Evolutionary conservation across 805 yeast genomes (phyloP), one percentile per base, ranked within the genome.

Genomic region (Candida piceae): DNA sequence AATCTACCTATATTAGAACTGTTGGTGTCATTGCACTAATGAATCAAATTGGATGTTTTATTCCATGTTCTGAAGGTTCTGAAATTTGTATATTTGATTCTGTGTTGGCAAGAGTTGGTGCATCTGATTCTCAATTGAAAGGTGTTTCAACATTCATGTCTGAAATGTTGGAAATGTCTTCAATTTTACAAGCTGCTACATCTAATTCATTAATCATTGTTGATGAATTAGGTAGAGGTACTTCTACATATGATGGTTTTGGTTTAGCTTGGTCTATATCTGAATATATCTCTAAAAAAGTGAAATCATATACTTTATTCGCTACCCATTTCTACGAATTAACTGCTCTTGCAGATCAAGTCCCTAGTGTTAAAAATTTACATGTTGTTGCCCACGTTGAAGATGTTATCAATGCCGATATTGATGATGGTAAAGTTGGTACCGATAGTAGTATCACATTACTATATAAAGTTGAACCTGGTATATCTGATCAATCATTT

Each of bases 311-410:
- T 60, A 78, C 95, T 0, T 55, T 93, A 39, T 93, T 93, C 69
- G 97, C 98, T 0, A 93, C 98, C 0, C 98, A 93, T 67, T 93
- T 93, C 70, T 97, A 93, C 60, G 98, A 93, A 58, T 70, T 93
- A 41, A 93, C 97, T 1, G 80, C 81, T 23, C 66, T 93, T 34
- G 70, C 94, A 0, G 80, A 78, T 15, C 70, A 71, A 45, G 64
- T 76, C 29, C 56, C 68, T 10, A 74, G 78, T 3, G 96, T 90
- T 1, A 70, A 74, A 34, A 93, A 93, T 59, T 64, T 87, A 50
- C 96, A 93, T 51, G 98, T 93, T 31, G 93, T 86, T 9, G 97
- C 97, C 0, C 95, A 87, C 50, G 80, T 88, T 27, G 86, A 79
- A 35, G 70, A 72, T 27, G 42, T 47, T 15, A 55, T 52, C 12